Evolutionary conservation across 1,284 basidiomycete species (phyloP), one percentile per base, ranked within the genome.

Genomic region (Ceratobasidium sp.): DNA sequence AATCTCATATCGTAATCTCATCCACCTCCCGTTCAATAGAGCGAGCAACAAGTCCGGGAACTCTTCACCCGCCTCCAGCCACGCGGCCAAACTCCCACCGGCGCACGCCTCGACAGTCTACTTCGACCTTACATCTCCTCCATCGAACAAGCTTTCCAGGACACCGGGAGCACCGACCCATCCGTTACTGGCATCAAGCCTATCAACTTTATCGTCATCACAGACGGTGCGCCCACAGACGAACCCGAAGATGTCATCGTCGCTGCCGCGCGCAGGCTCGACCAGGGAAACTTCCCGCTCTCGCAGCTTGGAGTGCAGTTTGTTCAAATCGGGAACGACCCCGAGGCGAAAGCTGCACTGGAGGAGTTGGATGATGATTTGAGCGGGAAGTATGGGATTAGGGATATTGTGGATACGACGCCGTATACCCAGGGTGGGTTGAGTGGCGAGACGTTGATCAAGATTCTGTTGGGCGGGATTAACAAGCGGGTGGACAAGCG

Each of bases 191-290:
- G 72, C 3, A 67, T 76, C 6, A 92, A 91, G 81, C 90, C 90
- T 0, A 82, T 91, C 44, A 91, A 91, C 81, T 89, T 88, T 78
- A 88, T 93, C 40, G 83, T 92, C 44, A 86, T 93, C 70, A 92
- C 91, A 0, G 91, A 93, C 80, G 91, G 92, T 13, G 86, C 84
- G 20, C 73, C 82, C 7, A 78, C 82, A 1, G 84, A 85, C 73
- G 84, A 84, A 70, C 83, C 83, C 33, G 83, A 83, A 69, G 80
- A 79, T 23, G 84, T 84, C 3, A 83, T 85, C 64, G 80, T 84
- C 13, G 78, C 80, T 2, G 81, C 82, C 4, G 83, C 84, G 3
- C 79, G 81, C 23, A 77, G 84, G 26, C 77, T 85, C 15, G 84
- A 85, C 67, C 28, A 76, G 40, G 81, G 82, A 0, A 77, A 83